Evolutionary conservation across 495 filamentous ascomycete species (phyloP).

Genomic region (Gamarada debralockiae): DNA sequence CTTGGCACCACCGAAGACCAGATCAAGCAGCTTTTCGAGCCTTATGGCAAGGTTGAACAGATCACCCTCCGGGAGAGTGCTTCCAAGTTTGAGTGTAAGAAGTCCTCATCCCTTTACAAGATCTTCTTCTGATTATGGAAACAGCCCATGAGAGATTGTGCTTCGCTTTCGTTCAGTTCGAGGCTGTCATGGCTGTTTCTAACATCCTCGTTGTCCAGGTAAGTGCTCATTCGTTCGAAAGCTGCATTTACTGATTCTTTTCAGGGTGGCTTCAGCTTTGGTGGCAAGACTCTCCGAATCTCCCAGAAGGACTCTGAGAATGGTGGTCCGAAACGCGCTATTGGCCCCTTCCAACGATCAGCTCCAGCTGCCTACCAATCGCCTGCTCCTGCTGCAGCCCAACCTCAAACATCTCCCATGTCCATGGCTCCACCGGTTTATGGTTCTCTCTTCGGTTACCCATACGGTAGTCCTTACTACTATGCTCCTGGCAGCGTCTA

Average conservation of each 20-base stretch:
- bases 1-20: conserved; percentile 30
- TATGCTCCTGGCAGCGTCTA: neutral
- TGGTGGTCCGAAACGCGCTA: neutral
- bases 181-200: conserved; percentile 29
- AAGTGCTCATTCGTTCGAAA: neutral
- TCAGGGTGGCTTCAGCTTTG: conserved; percentile 12
- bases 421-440: neutral
- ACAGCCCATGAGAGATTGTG: conserved; percentile 27
- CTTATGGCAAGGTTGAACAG: conserved; percentile 36
- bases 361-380: neutral
- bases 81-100: conserved; percentile 33
- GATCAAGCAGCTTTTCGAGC: conserved; percentile 33
- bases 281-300: conserved; percentile 19
- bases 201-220: conserved; percentile 31
- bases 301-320: conserved; percentile 23
- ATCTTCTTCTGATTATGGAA: neutral
- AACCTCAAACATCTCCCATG: conserved; percentile 2
- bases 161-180: conserved; percentile 56
- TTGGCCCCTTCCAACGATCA: neutral
- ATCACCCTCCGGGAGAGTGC: conserved; percentile 36
- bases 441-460: conserved; percentile 2
- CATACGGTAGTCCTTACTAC: conserved; percentile 13
- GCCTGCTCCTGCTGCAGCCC: neutral
- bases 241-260: conserved; percentile 3
- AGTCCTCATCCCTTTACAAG: neutral